Conservation (phyloP, 208 protist species). For the Endotrypanum monterogeii region DNA sequence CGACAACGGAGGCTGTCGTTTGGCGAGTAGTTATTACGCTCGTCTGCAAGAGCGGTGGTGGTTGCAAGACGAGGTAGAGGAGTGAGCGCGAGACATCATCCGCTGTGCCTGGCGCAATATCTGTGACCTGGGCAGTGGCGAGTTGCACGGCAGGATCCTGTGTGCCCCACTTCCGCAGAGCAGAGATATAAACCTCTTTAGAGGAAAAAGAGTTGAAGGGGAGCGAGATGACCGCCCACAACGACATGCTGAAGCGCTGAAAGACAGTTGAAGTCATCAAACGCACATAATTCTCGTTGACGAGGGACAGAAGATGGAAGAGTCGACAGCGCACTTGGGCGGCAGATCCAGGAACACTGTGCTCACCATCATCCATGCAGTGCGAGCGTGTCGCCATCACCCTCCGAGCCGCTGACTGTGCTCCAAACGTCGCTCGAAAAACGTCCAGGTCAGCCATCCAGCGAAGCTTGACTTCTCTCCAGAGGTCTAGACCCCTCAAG, state of each 20-base stretch:
- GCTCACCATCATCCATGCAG: slow-evolving; percentile 22
- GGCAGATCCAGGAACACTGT: slow-evolving; percentile 23
- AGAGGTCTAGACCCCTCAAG: slow-evolving; percentile 14
- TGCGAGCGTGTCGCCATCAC: slow-evolving; percentile 8
- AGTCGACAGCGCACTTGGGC: slow-evolving; percentile 36
- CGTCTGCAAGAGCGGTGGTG: slow-evolving; percentile 40
- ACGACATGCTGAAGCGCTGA: slow-evolving; percentile 8
- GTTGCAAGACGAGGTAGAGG: slow-evolving; percentile 41
- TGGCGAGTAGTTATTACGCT: slow-evolving; percentile 23
- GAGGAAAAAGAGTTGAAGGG: background rate
- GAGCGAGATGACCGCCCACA: slow-evolving; percentile 16
- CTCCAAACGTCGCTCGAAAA: slow-evolving; percentile 29
- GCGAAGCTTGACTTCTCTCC: slow-evolving; percentile 36
- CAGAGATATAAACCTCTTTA: slow-evolving; percentile 29
- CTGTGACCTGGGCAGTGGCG: slow-evolving; percentile 36
- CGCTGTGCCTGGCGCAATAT: slow-evolving; percentile 37
- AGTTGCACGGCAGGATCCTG: slow-evolving; percentile 54
- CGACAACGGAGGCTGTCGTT: slow-evolving; percentile 14
- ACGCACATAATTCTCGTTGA: slow-evolving; percentile 42
- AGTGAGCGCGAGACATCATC: slow-evolving; percentile 44
- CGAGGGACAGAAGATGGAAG: slow-evolving; percentile 29
- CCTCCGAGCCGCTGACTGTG: background rate
- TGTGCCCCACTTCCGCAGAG: slow-evolving; percentile 34
- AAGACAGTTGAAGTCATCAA: slow-evolving; percentile 22
- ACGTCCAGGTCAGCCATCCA: slow-evolving; percentile 49